Evolutionary conservation across 148 eudicot genomes (phyloP).

Genomic region (Oxyria digyna): DNA sequence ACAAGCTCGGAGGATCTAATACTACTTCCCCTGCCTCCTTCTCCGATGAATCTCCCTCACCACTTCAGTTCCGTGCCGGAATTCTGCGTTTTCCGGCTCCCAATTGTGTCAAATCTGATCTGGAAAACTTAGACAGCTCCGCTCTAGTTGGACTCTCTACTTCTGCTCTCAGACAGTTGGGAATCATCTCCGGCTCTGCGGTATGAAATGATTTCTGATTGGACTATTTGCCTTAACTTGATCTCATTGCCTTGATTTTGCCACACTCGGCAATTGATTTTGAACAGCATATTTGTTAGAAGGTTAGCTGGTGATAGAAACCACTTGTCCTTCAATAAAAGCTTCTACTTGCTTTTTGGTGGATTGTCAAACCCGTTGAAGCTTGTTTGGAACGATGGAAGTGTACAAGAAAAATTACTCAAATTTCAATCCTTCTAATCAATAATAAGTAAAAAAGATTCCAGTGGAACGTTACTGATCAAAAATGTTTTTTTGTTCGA

Average conservation of each 20-base stretch:
- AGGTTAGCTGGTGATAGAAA: not conserved
- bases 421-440: not conserved
- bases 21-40: constrained; percentile 1
- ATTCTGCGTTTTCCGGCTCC: constrained; percentile 37
- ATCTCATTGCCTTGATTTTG: not conserved
- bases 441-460: not conserved
- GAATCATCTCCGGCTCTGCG: constrained; percentile 69
- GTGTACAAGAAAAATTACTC: not conserved
- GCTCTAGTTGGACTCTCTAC: constrained; percentile 66
- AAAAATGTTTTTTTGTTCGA: not conserved
- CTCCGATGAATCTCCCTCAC: constrained; percentile 14
- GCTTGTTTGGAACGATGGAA: not conserved
- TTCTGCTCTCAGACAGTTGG: constrained; percentile 50
- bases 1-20: constrained; percentile 1
- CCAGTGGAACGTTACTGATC: not conserved
- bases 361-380: not conserved
- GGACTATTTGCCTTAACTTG: not conserved
- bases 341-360: not conserved
- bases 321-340: not conserved
- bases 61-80: constrained; percentile 41
- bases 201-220: constrained; percentile 18
- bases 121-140: constrained; percentile 37
- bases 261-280: not conserved
- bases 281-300: not conserved
- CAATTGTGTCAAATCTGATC: constrained; percentile 10